A percentile compares a stretch with the other conserved stretches of the same genome.
Conservation (phyloP, 495 filamentous ascomycete genomes). For the Neurospora terricola region DNA sequence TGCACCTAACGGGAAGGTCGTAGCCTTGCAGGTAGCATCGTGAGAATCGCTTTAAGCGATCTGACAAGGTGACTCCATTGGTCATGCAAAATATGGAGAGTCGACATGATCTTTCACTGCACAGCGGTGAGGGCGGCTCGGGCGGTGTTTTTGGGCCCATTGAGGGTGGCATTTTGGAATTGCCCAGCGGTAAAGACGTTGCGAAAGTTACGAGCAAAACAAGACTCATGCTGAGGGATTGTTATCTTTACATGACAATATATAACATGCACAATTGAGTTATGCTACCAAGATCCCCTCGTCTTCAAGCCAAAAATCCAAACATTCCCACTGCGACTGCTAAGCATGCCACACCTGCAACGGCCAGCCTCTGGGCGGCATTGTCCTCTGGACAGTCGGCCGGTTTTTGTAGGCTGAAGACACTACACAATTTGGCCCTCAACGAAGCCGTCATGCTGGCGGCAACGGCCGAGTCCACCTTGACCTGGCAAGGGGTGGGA, state of each 20-base stretch:
- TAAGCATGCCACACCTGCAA: background rate
- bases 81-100: background rate
- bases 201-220: background rate
- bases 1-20: background rate
- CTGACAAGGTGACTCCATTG: background rate
- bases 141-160: no score
- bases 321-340: background rate
- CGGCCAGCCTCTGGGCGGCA: background rate
- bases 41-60: background rate
- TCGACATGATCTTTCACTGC: background rate
- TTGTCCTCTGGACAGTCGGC: background rate
- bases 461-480: conserved; percentile 1
- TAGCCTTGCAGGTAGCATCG: background rate
- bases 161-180: no score
- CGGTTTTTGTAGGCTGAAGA: no score
- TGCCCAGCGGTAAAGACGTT: no score
- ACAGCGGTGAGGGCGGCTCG: background rate
- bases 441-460: conserved; percentile 5
- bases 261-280: background rate
- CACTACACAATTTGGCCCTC: background rate
- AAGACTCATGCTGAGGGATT: background rate
- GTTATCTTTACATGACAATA: no score
- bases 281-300: background rate
- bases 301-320: background rate
- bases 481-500: conserved; percentile 3